Percentiles rank a stretch among this genome's conserved stretches.
These are phyloP conservation scores for Aegilops speltoides DNA, from an alignment of 176 grass and related monocot species.

Conservation along the genomic window DNA sequence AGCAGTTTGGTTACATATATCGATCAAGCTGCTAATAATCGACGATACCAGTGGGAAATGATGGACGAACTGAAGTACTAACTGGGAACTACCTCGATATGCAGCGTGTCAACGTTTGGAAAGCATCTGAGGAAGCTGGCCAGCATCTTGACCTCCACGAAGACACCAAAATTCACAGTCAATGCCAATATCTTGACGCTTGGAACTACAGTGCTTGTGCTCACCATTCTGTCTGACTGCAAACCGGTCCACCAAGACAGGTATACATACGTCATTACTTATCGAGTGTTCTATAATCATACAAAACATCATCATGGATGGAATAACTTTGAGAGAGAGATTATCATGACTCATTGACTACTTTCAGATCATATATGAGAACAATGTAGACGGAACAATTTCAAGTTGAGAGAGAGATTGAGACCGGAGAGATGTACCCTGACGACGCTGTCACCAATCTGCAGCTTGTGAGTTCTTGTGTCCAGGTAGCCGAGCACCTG, in stretches of 20 bases:
- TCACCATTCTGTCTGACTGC: constrained; percentile 11
- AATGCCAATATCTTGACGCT: constrained; percentile 7
- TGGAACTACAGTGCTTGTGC: neutral
- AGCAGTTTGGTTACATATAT: neutral
- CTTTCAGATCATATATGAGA: no score
- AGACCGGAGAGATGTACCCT: no score
- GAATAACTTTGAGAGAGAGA: no score
- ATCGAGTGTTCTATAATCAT: no score
- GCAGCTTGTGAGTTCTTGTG: no score
- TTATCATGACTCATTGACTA: no score
- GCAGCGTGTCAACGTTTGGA: constrained; percentile 22
- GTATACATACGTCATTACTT: no score
- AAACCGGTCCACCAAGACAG: neutral
- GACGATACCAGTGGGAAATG: neutral
- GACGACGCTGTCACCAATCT: no score
- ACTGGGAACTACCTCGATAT: neutral
- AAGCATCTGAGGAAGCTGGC: constrained; percentile 33
- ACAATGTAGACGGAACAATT: no score
- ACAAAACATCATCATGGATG: no score
- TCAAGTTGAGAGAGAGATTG: no score
- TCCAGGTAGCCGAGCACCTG: no score
- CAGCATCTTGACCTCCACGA: neutral
- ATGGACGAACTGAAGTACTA: neutral
- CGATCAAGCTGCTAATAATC: neutral
- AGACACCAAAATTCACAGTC: constrained; percentile 1